Evolutionary conservation across 345 rosid species (phyloP).

Genomic region (Aquilaria malaccensis): DNA sequence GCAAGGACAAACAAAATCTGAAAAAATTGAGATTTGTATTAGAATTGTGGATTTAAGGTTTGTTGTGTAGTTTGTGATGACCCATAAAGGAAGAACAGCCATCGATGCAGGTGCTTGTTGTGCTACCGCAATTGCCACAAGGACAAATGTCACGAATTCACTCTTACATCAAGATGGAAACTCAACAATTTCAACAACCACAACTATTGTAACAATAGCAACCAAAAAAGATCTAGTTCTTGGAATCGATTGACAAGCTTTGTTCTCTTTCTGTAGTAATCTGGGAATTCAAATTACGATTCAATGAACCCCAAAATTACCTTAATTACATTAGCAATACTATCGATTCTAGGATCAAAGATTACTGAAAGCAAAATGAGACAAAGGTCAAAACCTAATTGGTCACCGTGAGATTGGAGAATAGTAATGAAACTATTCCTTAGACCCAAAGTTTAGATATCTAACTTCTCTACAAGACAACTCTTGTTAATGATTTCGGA

Average conservation of each 20-base stretch:
- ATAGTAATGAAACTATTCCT: not conserved
- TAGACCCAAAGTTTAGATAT: conserved; percentile 23
- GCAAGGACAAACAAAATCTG: too few relatives aligned
- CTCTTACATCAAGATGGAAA: not conserved
- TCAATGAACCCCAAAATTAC: conserved; percentile 44
- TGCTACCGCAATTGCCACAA: too few relatives aligned
- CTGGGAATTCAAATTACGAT: conserved; percentile 31
- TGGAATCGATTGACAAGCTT: conserved; percentile 33
- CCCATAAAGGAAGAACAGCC: conserved; percentile 6
- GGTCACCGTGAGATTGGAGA: not conserved
- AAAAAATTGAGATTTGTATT: too few relatives aligned
- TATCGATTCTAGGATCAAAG: conserved; percentile 31
- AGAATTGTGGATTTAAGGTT: too few relatives aligned
- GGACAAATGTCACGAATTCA: not conserved
- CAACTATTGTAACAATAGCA: conserved; percentile 5
- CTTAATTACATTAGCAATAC: conserved; percentile 34
- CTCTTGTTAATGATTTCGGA: conserved; percentile 57
- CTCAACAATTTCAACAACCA: not conserved
- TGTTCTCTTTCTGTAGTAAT: conserved; percentile 30
- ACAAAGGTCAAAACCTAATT: not conserved
- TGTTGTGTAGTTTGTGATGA: too few relatives aligned
- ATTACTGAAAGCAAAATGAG: not conserved
- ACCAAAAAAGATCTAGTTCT: conserved; percentile 14
- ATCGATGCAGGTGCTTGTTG: not conserved
- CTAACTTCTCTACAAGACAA: conserved; percentile 27